Evolutionary conservation across 176 grass and related monocot species (phyloP).

Genomic region (Aegilops umbellulata): DNA sequence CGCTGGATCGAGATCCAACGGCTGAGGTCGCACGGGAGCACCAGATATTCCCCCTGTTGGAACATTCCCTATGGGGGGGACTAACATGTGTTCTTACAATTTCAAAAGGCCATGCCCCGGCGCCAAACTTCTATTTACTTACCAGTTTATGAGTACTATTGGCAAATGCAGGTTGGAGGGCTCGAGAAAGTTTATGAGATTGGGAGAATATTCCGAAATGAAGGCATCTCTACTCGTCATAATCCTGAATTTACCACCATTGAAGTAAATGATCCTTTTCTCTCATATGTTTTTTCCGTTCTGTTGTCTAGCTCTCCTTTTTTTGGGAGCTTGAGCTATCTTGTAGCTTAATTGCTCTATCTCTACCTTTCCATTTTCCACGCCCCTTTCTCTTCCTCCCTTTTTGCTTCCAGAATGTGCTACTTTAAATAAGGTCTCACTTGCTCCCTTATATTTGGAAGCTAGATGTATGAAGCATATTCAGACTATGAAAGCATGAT

Average conservation of each 20-base stretch:
- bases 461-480: slow-evolving; percentile 99
- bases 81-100: slow-evolving; percentile 1
- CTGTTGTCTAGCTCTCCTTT: slow-evolving; percentile 2
- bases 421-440: slow-evolving; percentile 24
- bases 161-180: slow-evolving; percentile 80
- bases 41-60: background rate
- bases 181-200: slow-evolving; percentile 97
- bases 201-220: slow-evolving; percentile 97
- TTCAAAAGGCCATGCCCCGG: background rate
- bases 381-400: background rate
- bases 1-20: too few species aligned
- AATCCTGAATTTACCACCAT: slow-evolving; percentile 99
- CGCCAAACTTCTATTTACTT: slow-evolving; percentile 8
- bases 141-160: background rate
- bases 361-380: background rate
- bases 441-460: slow-evolving; percentile 39
- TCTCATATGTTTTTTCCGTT: too few species aligned
- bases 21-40: too few species aligned
- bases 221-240: slow-evolving; percentile 97
- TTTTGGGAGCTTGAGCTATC: background rate
- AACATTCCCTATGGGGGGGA: background rate
- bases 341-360: slow-evolving; percentile 25
- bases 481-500: slow-evolving; percentile 99
- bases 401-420: slow-evolving; percentile 29
- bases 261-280: slow-evolving; percentile 45